A percentile compares a stretch with the other conserved stretches of the same genome.
phyloP scores from a whole-genome alignment of 2,329 filamentous ascomycete species.

The Cladophialophora psammophila region DNA sequence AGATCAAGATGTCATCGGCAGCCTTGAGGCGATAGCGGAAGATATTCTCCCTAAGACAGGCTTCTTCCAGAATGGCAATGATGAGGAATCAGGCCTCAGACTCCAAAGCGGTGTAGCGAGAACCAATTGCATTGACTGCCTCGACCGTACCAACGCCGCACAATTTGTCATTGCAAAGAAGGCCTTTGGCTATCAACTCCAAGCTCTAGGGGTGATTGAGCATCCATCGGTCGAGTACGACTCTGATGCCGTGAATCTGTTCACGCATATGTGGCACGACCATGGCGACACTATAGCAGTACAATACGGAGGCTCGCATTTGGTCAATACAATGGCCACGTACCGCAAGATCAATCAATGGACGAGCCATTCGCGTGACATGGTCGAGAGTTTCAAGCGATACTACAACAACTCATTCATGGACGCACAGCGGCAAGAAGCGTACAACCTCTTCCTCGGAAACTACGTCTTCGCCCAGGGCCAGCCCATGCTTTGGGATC shows the following conservation, averaged over 20 bases:
- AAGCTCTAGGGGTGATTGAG: conserved; percentile 86
- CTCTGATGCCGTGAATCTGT: conserved; percentile 92
- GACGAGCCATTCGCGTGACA: conserved; percentile 95
- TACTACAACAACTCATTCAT: conserved; percentile 99
- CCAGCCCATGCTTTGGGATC: conserved; percentile 95
- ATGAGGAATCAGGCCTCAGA: conserved; percentile 67
- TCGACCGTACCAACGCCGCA: conserved; percentile 95
- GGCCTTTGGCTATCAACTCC: conserved; percentile 88
- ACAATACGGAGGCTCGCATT: conserved; percentile 94
- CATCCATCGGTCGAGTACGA: conserved; percentile 86
- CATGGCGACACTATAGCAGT: conserved; percentile 98
- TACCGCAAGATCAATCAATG: conserved; percentile 99
- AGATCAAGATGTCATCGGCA: conserved; percentile 92
- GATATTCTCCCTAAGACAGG: conserved; percentile 84
- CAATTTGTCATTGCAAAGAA: conserved; percentile 98
- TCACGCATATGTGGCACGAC: conserved; percentile 98
- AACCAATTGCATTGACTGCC: conserved; percentile 97
- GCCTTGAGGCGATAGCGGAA: conserved; percentile 86
- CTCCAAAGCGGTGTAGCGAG: conserved; percentile 92
- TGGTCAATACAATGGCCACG: conserved; percentile 99
- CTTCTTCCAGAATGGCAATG: conserved; percentile 93
- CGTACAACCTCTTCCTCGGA: conserved; percentile 95
- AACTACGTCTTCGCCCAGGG: conserved; percentile 90
- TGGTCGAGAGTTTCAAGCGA: conserved; percentile 98
- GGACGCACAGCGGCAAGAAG: conserved; percentile 96